Percentiles rank a stretch among this genome's conserved stretches.
These are phyloP conservation scores for Penicillium griseofulvum DNA, from an alignment of 2,329 filamentous ascomycete species.

Conservation along the genomic window DNA sequence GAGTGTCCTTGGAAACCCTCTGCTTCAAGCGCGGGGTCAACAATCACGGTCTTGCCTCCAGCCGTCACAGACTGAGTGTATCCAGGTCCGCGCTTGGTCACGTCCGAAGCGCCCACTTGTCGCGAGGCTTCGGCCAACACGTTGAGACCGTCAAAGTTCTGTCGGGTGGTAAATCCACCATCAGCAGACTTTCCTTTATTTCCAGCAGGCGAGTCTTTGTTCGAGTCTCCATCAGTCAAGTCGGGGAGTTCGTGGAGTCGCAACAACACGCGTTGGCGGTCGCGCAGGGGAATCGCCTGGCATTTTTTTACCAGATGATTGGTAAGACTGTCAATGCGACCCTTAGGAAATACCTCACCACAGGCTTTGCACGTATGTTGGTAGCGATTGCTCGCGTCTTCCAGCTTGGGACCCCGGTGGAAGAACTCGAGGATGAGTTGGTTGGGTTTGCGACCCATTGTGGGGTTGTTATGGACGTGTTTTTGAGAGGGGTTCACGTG, in stretches of 20 bases:
- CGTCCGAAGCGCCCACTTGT: slow-evolving; percentile 61
- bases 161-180: slow-evolving; percentile 49
- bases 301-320: slow-evolving; percentile 85
- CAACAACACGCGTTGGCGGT: slow-evolving; percentile 71
- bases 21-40: slow-evolving; percentile 44
- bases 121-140: slow-evolving; percentile 85
- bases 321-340: slow-evolving; percentile 77
- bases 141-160: slow-evolving; percentile 76
- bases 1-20: slow-evolving; percentile 39
- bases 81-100: slow-evolving; percentile 44
- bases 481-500: slow-evolving; percentile 1
- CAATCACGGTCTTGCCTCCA: slow-evolving; percentile 42
- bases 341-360: slow-evolving; percentile 86
- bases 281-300: slow-evolving; percentile 69
- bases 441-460: slow-evolving; percentile 81
- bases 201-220: slow-evolving; percentile 39
- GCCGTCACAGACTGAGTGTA: slow-evolving; percentile 42
- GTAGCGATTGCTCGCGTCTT: slow-evolving; percentile 88
- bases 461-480: slow-evolving; percentile 19
- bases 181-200: slow-evolving; percentile 39
- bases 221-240: slow-evolving; percentile 42
- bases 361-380: slow-evolving; percentile 87
- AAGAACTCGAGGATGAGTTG: slow-evolving; percentile 85
- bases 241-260: slow-evolving; percentile 68
- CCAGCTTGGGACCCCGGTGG: slow-evolving; percentile 78